Percentiles rank a stretch among this genome's conserved stretches.
These are phyloP conservation scores for Mycoemilia scoparia DNA, from an alignment of 192 early-diverging fungal species.

Conservation along the genomic window DNA sequence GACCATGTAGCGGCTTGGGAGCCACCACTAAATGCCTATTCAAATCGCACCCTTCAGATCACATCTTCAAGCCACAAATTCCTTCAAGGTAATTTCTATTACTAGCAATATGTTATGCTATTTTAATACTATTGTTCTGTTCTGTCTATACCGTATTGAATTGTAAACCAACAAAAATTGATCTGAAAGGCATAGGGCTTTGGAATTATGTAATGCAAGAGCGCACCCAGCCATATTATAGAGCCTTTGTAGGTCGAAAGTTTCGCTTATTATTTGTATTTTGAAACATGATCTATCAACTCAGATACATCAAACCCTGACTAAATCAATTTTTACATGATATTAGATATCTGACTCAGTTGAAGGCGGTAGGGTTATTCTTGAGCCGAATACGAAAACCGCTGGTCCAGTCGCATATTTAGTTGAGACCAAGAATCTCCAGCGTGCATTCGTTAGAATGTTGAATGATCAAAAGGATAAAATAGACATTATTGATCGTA, in stretches of 20 bases:
- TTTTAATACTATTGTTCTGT: not conserved
- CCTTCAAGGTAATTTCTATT: no score
- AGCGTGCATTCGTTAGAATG: slow-evolving; percentile 42
- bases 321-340: not conserved
- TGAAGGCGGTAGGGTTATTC: slow-evolving; percentile 7
- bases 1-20: slow-evolving; percentile 31
- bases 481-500: slow-evolving; percentile 47
- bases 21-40: slow-evolving; percentile 35
- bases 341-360: slow-evolving; percentile 15
- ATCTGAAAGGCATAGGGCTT: slow-evolving; percentile 34
- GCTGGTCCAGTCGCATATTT: slow-evolving; percentile 52
- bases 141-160: not conserved
- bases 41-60: slow-evolving; percentile 67
- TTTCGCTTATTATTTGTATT: slow-evolving; percentile 57
- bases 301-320: slow-evolving; percentile 36
- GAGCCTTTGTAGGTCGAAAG: slow-evolving; percentile 41
- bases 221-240: slow-evolving; percentile 38
- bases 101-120: no score
- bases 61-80: slow-evolving; percentile 40
- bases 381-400: not conserved
- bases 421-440: slow-evolving; percentile 73
- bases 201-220: slow-evolving; percentile 41
- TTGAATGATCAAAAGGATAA: slow-evolving; percentile 14
- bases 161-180: slow-evolving; percentile 16
- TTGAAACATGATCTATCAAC: slow-evolving; percentile 39